Evolutionary conservation across 371 early-diverging fungal genomes (phyloP).

Genomic region (Batrachochytrium dendrobatidis): DNA sequence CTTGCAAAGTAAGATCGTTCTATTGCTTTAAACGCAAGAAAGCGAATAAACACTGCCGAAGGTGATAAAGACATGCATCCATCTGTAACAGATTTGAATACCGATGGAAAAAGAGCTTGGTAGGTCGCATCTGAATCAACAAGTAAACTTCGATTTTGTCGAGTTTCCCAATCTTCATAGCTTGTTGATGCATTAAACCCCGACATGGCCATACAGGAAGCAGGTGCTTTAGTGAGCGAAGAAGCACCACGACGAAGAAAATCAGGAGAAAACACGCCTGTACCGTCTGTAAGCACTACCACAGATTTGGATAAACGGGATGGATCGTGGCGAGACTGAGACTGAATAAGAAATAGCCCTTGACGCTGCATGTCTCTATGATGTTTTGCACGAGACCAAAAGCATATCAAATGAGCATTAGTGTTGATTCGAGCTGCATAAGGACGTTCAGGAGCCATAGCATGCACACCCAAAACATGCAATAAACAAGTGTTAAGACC

Average conservation of each 20-base stretch:
- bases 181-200: too few relatives aligned
- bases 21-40: not conserved
- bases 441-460: not conserved
- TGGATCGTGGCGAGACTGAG: not conserved
- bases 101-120: too few relatives aligned
- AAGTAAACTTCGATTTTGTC: too few relatives aligned
- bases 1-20: not conserved
- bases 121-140: too few relatives aligned
- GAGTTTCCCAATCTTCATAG: too few relatives aligned
- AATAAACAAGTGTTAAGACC: not conserved
- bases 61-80: too few relatives aligned
- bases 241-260: not conserved
- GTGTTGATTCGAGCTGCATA: not conserved
- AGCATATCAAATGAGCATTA: not conserved
- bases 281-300: not conserved
- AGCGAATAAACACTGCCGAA: not conserved
- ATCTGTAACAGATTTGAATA: too few relatives aligned
- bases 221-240: too few relatives aligned
- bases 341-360: not conserved
- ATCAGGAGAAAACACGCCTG: not conserved
- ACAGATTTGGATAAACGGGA: not conserved
- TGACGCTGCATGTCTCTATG: not conserved
- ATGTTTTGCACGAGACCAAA: not conserved
- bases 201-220: too few relatives aligned
- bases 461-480: slow-evolving; percentile 2